Conservation (phyloP, 2,329 filamentous ascomycete genomes). For the Sarocladium kiliense region DNA sequence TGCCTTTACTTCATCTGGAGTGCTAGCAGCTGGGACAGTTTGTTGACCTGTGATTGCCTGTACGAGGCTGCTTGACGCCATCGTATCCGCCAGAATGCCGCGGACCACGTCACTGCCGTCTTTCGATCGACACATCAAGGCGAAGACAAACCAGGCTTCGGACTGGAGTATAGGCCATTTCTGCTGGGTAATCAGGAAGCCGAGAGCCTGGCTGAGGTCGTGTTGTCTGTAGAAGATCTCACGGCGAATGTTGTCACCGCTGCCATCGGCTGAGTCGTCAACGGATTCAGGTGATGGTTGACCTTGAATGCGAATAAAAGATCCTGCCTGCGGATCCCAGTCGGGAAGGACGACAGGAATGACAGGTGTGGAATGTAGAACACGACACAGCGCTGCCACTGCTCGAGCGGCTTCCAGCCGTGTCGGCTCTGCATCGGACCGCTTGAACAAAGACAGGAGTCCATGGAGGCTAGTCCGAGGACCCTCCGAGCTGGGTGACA, state of each 20-base stretch:
- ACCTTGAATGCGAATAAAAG: slow-evolving; percentile 12
- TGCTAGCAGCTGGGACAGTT: not conserved
- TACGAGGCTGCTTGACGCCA: slow-evolving; percentile 31
- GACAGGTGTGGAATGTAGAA: slow-evolving; percentile 40
- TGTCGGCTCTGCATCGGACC: slow-evolving; percentile 43
- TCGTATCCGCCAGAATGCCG: slow-evolving; percentile 35
- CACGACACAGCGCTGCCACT: slow-evolving; percentile 46
- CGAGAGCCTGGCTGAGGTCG: slow-evolving; percentile 36
- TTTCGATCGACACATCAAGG: slow-evolving; percentile 49
- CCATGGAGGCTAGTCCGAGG: not conserved
- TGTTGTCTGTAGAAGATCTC: slow-evolving; percentile 42
- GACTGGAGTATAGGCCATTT: slow-evolving; percentile 56
- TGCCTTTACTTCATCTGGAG: slow-evolving; percentile 3
- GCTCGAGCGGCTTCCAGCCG: slow-evolving; percentile 55
- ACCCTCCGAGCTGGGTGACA: not conserved
- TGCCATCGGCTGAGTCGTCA: slow-evolving; percentile 15
- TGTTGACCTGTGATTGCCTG: slow-evolving; percentile 41
- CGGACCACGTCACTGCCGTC: slow-evolving; percentile 44
- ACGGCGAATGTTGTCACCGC: slow-evolving; percentile 15
- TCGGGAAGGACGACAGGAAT: slow-evolving; percentile 24
- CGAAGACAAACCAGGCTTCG: slow-evolving; percentile 58
- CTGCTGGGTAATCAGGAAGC: slow-evolving; percentile 48
- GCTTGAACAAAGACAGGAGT: slow-evolving; percentile 29
- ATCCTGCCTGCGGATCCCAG: slow-evolving; percentile 26
- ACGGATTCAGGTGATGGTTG: not conserved